These are phyloP conservation scores for Caloboletus inedulis DNA, from an alignment of 1,284 basidiomycete species.

Conservation along the genomic window DNA sequence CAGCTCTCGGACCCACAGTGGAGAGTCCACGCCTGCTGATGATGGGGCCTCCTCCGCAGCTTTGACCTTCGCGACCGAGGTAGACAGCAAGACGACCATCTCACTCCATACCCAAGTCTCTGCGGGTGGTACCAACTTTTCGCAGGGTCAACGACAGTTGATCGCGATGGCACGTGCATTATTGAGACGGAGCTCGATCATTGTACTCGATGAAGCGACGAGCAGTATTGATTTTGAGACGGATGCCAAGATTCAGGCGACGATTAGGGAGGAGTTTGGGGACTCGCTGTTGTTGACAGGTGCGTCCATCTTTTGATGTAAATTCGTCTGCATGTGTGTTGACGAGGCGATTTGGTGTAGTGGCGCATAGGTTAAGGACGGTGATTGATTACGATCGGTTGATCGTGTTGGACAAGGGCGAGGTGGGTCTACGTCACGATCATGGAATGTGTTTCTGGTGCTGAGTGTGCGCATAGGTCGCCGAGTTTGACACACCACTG, in stretches of 20 bases:
- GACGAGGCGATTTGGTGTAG: conserved; percentile 19
- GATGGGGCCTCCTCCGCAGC: background rate
- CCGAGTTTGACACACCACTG: conserved; percentile 82
- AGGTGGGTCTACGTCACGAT: conserved; percentile 14
- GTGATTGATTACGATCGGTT: conserved; percentile 65
- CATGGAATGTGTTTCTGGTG: background rate
- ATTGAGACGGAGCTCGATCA: conserved; percentile 57
- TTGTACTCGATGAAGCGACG: conserved; percentile 73
- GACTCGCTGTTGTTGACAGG: conserved; percentile 47
- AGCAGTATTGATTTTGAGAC: conserved; percentile 61
- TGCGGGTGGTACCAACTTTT: conserved; percentile 67
- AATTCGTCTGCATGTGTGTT: background rate
- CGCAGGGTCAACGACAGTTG: conserved; percentile 70
- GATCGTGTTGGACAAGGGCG: conserved; percentile 67
- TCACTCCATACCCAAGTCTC: conserved; percentile 59
- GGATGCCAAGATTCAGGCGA: conserved; percentile 60
- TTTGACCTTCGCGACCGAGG: conserved; percentile 29
- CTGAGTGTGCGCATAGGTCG: conserved; percentile 39
- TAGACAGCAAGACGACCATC: conserved; percentile 41
- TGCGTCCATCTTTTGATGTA: conserved; percentile 18
- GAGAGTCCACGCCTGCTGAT: conserved; percentile 20
- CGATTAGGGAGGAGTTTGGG: conserved; percentile 64
- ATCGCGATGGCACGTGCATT: conserved; percentile 66
- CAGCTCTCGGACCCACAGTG: conserved; percentile 27
- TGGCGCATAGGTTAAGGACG: conserved; percentile 54